Conservation (phyloP, 1,139 yeast genomes). For the Taphrina deformans region DNA sequence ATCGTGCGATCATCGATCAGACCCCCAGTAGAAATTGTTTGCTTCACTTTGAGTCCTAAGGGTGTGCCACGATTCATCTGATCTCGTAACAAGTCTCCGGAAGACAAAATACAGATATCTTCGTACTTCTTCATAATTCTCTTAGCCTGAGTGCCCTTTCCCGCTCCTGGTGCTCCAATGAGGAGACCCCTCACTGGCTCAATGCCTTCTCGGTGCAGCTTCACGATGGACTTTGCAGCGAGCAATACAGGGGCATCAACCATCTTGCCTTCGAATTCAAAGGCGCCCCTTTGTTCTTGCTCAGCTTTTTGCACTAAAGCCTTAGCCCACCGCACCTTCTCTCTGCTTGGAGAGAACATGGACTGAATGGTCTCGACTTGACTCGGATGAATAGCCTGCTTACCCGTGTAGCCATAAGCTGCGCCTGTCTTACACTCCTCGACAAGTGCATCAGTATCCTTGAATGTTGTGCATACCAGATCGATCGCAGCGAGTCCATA, state of each 20-base stretch:
- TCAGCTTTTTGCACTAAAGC: slow-evolving; percentile 4
- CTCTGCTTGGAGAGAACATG: slow-evolving; percentile 17
- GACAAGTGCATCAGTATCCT: slow-evolving; percentile 8
- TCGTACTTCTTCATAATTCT: slow-evolving; percentile 59
- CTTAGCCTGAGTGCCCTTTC: slow-evolving; percentile 83
- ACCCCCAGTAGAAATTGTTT: slow-evolving; percentile 98
- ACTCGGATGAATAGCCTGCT: slow-evolving; percentile 30
- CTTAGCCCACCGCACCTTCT: slow-evolving; percentile 17
- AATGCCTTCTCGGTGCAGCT: neutral
- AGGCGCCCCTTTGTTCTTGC: slow-evolving; percentile 18
- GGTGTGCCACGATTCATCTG: slow-evolving; percentile 91
- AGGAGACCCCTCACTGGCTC: slow-evolving; percentile 55
- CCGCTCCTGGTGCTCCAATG: slow-evolving; percentile 91
- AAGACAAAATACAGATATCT: slow-evolving; percentile 54
- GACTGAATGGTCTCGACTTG: slow-evolving; percentile 16
- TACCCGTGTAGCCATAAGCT: slow-evolving; percentile 27
- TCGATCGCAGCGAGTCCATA: slow-evolving; percentile 22
- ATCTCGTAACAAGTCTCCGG: slow-evolving; percentile 97
- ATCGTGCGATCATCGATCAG: slow-evolving; percentile 94
- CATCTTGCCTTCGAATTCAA: slow-evolving; percentile 31
- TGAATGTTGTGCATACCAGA: slow-evolving; percentile 21
- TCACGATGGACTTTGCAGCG: slow-evolving; percentile 1
- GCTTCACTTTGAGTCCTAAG: slow-evolving; percentile 91
- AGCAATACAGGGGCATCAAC: slow-evolving; percentile 26
- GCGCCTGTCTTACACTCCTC: slow-evolving; percentile 22